Evolutionary conservation across 2,329 filamentous ascomycete species (phyloP), one percentile per base, ranked within the genome.

Genomic region (Scedosporium boydii): DNA sequence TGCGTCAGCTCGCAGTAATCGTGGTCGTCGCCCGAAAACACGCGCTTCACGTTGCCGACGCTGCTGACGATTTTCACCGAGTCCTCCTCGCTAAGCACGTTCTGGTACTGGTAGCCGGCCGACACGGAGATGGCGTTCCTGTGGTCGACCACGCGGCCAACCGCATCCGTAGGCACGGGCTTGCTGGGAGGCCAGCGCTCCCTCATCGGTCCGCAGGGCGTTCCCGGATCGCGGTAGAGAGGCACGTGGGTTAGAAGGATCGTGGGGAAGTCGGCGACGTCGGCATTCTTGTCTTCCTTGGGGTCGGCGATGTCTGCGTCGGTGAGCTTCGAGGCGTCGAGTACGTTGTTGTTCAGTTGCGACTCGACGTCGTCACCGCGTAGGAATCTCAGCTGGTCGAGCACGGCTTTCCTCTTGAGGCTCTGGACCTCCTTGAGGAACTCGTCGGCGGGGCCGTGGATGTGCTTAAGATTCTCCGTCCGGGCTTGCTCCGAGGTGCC

Each of bases 21-120:
- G 76, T 99, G 95, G 71, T 99, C 95, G 69, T 99, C 95, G 10
- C 95, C 95, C 0, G 92, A 96, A 71, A 98, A 99, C 53, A 93
- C 89, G 66, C 95, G 89, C 3, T 85, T 81, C 12, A 98, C 85
- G 65, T 95, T 90, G 41, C 91, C 92, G 41, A 96, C 80, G 66
- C 87, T 90, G 64, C 87, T 82, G 51, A 96, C 78, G 44, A 99
- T 78, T 60, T 87, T 86, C 56, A 86, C 81, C 0, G 93, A 95
- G 67, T 97, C 86, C 2, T 84, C 81, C 59, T 88, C 85, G 59
- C 83, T 89, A 27, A 99, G 83, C 2, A 97, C 93, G 69, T 97
- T 99, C 73, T 98, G 93, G 71, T 99, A 99, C 73, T 99, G 95
- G 70, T 97, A 97, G 14, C 95, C 95, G 16, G 80, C 81, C 9